phyloP scores from a whole-genome alignment of 2,329 filamentous ascomycete genomes.

The Penicillium concentricum region DNA sequence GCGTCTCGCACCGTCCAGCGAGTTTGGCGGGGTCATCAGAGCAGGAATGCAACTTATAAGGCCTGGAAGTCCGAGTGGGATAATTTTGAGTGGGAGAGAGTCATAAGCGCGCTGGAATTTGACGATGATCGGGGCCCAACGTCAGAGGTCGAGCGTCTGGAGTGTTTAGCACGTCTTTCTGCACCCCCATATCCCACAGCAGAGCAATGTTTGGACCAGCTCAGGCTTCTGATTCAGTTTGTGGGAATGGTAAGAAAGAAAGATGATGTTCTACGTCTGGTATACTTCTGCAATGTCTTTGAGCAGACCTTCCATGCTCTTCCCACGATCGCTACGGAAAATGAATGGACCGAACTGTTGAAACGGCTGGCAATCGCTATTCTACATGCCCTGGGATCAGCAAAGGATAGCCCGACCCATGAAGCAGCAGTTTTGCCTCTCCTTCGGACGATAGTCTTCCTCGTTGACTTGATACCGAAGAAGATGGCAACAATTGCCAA shows the following conservation, averaged over 20 bases:
- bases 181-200: conserved; percentile 34
- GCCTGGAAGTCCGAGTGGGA: conserved; percentile 64
- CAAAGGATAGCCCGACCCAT: conserved; percentile 8
- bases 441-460: conserved; percentile 36
- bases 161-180: conserved; percentile 30
- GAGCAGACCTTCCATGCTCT: conserved; percentile 39
- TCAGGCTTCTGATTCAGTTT: conserved; percentile 68
- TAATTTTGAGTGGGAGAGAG: conserved; percentile 48
- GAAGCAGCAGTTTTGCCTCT: conserved; percentile 29
- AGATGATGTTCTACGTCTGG: conserved; percentile 41
- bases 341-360: conserved; percentile 43
- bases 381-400: conserved; percentile 34
- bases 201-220: conserved; percentile 47
- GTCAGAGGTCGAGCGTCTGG: conserved; percentile 3
- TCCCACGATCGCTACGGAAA: conserved; percentile 38
- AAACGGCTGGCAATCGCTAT: conserved; percentile 38
- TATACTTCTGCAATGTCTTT: conserved; percentile 46
- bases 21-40: conserved; percentile 75
- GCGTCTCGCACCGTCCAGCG: conserved; percentile 74
- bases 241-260: conserved; percentile 52
- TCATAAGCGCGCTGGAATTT: conserved; percentile 28
- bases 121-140: not conserved
- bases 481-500: conserved; percentile 39
- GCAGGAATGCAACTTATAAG: conserved; percentile 59
- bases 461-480: conserved; percentile 42